These are phyloP conservation scores for Zygosaccharomyces sapae DNA, from an alignment of 1,139 yeast genomes.

Conservation along the genomic window DNA sequence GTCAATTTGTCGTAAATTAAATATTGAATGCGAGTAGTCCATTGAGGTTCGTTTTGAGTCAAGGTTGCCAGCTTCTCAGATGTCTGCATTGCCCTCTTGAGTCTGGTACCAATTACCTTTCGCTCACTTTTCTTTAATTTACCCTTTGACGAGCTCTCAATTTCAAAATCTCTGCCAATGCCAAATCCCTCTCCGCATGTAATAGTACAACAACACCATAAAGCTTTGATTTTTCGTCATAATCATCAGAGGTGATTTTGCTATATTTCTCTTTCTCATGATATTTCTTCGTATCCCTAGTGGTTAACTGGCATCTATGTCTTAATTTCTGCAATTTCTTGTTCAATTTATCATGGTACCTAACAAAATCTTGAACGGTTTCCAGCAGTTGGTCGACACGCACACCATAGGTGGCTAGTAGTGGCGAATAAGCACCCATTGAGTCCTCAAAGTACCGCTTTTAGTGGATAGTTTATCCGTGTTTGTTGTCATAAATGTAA, in stretches of 20 bases:
- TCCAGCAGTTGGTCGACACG: slow-evolving; percentile 34
- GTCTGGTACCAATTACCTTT: slow-evolving; percentile 58
- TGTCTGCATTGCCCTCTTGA: slow-evolving; percentile 56
- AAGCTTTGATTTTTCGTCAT: slow-evolving; percentile 30
- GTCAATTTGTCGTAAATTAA: slow-evolving; percentile 56
- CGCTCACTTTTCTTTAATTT: slow-evolving; percentile 34
- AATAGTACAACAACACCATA: slow-evolving; percentile 29
- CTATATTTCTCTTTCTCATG: slow-evolving; percentile 27
- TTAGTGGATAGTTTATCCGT: not conserved
- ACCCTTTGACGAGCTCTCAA: slow-evolving; percentile 32
- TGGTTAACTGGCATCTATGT: slow-evolving; percentile 30
- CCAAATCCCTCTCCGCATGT: slow-evolving; percentile 34
- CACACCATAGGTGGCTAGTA: slow-evolving; percentile 33
- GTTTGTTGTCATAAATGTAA: not conserved
- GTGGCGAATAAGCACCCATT: slow-evolving; percentile 31
- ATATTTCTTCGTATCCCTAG: slow-evolving; percentile 33
- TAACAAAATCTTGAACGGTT: slow-evolving; percentile 29
- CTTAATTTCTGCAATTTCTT: slow-evolving; percentile 32
- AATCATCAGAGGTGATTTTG: slow-evolving; percentile 24
- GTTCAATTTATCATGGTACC: slow-evolving; percentile 33
- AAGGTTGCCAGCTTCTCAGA: slow-evolving; percentile 45
- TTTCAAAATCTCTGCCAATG: slow-evolving; percentile 31
- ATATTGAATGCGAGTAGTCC: slow-evolving; percentile 49
- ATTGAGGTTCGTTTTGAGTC: slow-evolving; percentile 38
- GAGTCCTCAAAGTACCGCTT: not conserved